Conservation (phyloP, 805 yeast species). For the Saccharomyces paradoxus region DNA sequence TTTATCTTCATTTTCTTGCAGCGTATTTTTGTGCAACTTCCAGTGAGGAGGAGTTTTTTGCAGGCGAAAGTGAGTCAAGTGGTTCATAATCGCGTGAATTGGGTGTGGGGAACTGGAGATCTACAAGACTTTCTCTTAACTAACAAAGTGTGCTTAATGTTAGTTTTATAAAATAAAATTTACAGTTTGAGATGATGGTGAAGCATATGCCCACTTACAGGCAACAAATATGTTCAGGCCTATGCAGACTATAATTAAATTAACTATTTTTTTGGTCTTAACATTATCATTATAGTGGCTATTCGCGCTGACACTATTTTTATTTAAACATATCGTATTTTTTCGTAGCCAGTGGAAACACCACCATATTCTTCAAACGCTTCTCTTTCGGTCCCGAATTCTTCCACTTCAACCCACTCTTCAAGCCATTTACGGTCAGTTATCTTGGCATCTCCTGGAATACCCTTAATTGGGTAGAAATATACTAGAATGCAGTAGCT, state of each 20-base stretch:
- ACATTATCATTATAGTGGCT: neutral
- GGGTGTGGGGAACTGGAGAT: neutral
- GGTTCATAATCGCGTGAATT: too few relatives aligned
- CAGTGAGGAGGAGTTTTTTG: too few relatives aligned
- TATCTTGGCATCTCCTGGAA: constrained; percentile 31
- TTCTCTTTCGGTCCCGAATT: constrained; percentile 38
- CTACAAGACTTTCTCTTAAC: neutral
- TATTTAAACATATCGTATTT: neutral
- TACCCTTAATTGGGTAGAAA: constrained; percentile 45
- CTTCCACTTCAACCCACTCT: constrained; percentile 55
- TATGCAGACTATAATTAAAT: neutral
- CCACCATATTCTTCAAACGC: constrained; percentile 12
- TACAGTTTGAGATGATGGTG: neutral
- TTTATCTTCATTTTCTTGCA: too few relatives aligned
- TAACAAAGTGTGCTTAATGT: neutral
- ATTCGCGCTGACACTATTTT: neutral
- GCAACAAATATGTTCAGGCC: neutral
- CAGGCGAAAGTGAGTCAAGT: too few relatives aligned
- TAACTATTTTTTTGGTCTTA: neutral
- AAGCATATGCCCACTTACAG: neutral
- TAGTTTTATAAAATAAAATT: neutral
- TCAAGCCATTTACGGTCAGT: constrained; percentile 50
- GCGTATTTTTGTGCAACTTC: too few relatives aligned
- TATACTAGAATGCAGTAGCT: constrained; percentile 47
- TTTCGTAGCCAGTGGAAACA: constrained; percentile 1